A percentile compares a stretch with the other conserved stretches of the same genome.
Conservation (phyloP, 1,284 basidiomycete genomes). For the Sanghuangporus baumii region DNA sequence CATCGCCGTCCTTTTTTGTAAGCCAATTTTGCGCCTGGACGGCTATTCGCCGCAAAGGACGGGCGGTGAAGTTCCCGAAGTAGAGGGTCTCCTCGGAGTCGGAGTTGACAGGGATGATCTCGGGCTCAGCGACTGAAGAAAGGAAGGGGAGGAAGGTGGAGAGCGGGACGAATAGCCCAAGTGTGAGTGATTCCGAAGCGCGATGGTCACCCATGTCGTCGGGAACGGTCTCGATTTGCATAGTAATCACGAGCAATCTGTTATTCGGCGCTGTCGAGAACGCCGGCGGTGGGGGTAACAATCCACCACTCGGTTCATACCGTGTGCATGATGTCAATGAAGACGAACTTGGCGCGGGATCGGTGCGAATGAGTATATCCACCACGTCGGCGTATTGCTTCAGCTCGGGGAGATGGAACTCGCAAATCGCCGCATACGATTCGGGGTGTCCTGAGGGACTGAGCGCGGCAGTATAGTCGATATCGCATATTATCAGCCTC, state of each 20-base stretch:
- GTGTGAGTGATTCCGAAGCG: conserved; percentile 18
- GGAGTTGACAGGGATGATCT: conserved; percentile 16
- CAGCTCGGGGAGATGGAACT: conserved; percentile 38
- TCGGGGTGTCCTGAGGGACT: conserved; percentile 25
- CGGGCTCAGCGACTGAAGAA: conserved; percentile 21
- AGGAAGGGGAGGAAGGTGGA: conserved; percentile 34
- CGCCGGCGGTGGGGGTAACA: conserved; percentile 30
- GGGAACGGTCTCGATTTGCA: conserved; percentile 30
- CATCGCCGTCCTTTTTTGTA: conserved; percentile 20
- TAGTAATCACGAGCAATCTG: conserved; percentile 43
- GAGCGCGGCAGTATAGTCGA: conserved; percentile 6
- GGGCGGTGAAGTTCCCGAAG: background rate
- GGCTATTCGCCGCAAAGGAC: background rate
- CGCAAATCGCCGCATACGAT: conserved; percentile 23
- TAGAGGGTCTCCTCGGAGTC: background rate
- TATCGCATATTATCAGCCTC: conserved; percentile 15
- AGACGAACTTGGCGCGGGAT: conserved; percentile 43
- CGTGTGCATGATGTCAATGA: too few species aligned
- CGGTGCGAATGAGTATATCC: conserved; percentile 45
- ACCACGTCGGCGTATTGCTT: conserved; percentile 24
- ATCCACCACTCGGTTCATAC: background rate
- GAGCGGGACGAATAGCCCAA: conserved; percentile 46
- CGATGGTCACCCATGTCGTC: conserved; percentile 22
- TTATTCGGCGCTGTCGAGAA: conserved; percentile 42
- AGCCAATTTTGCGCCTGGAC: conserved; percentile 49